Conservation (phyloP, 2,329 filamentous ascomycete genomes). For the Ophiostoma perfectum region DNA sequence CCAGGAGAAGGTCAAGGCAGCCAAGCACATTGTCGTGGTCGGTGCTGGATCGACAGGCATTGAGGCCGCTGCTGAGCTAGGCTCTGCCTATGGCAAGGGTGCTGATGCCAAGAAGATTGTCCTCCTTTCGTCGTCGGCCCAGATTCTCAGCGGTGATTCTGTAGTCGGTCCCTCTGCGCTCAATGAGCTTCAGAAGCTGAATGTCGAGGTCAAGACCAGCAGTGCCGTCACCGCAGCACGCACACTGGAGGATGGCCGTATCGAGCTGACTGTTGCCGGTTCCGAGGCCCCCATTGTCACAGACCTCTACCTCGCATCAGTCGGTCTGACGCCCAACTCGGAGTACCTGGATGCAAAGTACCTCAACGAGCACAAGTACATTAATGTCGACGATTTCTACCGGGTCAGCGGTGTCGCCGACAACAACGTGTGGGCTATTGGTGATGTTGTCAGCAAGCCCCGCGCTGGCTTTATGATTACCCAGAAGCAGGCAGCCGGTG, state of each 20-base stretch:
- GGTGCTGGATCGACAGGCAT: slow-evolving; percentile 53
- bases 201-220: slow-evolving; percentile 44
- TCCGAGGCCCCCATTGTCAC: slow-evolving; percentile 45
- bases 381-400: slow-evolving; percentile 49
- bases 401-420: slow-evolving; percentile 41
- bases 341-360: slow-evolving; percentile 45
- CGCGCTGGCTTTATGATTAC: slow-evolving; percentile 41
- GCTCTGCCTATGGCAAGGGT: slow-evolving; percentile 40
- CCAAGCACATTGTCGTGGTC: slow-evolving; percentile 50
- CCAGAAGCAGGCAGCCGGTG: slow-evolving; percentile 49
- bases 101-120: slow-evolving; percentile 40
- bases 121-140: slow-evolving; percentile 41
- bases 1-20: slow-evolving; percentile 39
- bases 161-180: slow-evolving; percentile 37
- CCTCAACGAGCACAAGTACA: slow-evolving; percentile 41
- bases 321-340: slow-evolving; percentile 51
- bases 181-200: slow-evolving; percentile 48
- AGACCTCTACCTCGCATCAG: slow-evolving; percentile 48
- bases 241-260: slow-evolving; percentile 40
- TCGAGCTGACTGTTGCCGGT: slow-evolving; percentile 43
- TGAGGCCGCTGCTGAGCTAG: slow-evolving; percentile 52
- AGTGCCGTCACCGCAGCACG: slow-evolving; percentile 38
- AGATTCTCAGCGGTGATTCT: slow-evolving; percentile 44
- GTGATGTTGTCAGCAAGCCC: slow-evolving; percentile 49
- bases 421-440: slow-evolving; percentile 46